These are phyloP conservation scores for Pythium monospermum DNA, from an alignment of 352 stramenopile species.

Conservation along the genomic window DNA sequence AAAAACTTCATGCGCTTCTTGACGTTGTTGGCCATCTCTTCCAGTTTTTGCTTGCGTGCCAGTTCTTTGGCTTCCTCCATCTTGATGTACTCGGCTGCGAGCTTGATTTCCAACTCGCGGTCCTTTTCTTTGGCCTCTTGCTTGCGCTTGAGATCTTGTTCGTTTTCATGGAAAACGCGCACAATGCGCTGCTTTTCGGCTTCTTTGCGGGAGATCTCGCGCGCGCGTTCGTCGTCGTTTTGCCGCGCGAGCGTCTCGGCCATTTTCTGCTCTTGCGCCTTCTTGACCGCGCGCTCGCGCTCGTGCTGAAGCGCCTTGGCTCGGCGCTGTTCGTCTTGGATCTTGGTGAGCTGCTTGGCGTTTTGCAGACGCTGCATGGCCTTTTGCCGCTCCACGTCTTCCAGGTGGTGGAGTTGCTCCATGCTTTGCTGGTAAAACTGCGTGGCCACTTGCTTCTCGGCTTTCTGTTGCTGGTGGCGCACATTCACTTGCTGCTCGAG, in stretches of 20 bases:
- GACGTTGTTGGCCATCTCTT: conserved; percentile 68
- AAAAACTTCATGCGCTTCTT: conserved; percentile 85
- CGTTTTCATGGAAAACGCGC: conserved; percentile 58
- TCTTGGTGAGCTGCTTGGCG: conserved; percentile 56
- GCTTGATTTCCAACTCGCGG: conserved; percentile 54
- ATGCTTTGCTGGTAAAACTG: conserved; percentile 53
- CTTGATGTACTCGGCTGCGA: conserved; percentile 62
- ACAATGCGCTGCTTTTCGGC: conserved; percentile 57
- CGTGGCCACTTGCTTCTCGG: conserved; percentile 36
- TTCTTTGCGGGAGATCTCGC: conserved; percentile 44
- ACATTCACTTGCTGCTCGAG: conserved; percentile 50
- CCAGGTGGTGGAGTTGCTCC: conserved; percentile 36
- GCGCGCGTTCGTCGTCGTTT: conserved; percentile 43
- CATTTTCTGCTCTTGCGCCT: conserved; percentile 46
- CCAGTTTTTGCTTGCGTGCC: conserved; percentile 51
- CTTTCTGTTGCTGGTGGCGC: conserved; percentile 30
- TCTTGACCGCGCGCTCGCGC: conserved; percentile 42
- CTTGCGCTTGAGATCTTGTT: conserved; percentile 57
- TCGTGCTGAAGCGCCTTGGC: conserved; percentile 53
- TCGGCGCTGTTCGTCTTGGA: conserved; percentile 63
- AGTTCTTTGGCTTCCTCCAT: conserved; percentile 75
- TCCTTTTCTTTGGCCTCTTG: conserved; percentile 44
- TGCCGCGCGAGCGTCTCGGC: conserved; percentile 44
- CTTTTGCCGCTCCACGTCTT: conserved; percentile 56
- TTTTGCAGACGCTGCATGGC: conserved; percentile 43